A percentile compares a stretch with the other conserved stretches of the same genome.
Conservation (phyloP, 2,329 filamentous ascomycete genomes). For the Reticulascus tulasneorum region DNA sequence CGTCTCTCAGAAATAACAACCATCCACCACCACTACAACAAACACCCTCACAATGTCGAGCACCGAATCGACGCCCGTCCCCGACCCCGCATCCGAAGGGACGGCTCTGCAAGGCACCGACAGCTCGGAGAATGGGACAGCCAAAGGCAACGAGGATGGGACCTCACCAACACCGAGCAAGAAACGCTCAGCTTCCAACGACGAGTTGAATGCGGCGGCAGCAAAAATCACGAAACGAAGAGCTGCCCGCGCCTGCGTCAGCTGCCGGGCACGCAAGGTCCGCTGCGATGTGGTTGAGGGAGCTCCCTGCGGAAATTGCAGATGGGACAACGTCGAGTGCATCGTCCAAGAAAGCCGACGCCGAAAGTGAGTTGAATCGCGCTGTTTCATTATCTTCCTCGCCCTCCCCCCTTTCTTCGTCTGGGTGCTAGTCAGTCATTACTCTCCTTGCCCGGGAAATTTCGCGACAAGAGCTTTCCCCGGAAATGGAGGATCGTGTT, state of each 20-base stretch:
- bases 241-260: slow-evolving; percentile 87
- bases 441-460: too few species aligned
- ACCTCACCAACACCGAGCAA: slow-evolving; percentile 11
- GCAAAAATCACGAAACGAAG: slow-evolving; percentile 67
- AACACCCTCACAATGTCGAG: background rate
- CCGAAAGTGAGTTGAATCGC: slow-evolving; percentile 65
- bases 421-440: too few species aligned
- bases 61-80: slow-evolving; percentile 2
- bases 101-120: slow-evolving; percentile 4
- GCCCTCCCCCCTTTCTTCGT: background rate
- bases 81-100: slow-evolving; percentile 7
- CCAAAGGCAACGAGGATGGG: slow-evolving; percentile 8
- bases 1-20: background rate
- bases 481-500: too few species aligned
- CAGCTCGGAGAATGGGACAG: slow-evolving; percentile 1
- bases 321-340: slow-evolving; percentile 75
- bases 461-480: too few species aligned
- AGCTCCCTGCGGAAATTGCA: slow-evolving; percentile 82
- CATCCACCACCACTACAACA: slow-evolving; percentile 6
- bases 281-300: slow-evolving; percentile 91
- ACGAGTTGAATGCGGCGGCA: slow-evolving; percentile 11
- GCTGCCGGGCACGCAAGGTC: slow-evolving; percentile 84
- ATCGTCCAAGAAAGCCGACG: slow-evolving; percentile 77
- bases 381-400: slow-evolving; percentile 2
- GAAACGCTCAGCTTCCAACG: slow-evolving; percentile 12